Evolutionary conservation across 495 filamentous ascomycete genomes (phyloP).

Genomic region (Aspergillus baeticus): DNA sequence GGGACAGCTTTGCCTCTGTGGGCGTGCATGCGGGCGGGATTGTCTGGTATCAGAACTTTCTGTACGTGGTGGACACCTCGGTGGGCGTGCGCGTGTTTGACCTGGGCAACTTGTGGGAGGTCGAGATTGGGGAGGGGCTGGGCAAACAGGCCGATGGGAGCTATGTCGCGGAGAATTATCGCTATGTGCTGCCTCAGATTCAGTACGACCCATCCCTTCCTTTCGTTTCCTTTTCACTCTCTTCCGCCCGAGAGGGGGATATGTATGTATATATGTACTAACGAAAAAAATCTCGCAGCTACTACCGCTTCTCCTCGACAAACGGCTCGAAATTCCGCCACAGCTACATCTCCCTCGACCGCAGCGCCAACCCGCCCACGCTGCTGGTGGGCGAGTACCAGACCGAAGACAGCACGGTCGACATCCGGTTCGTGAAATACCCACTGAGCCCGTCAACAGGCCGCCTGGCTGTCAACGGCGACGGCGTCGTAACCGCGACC

Average conservation of each 20-base stretch:
- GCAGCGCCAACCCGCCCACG: slow-evolving; percentile 21
- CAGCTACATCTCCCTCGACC: slow-evolving; percentile 24
- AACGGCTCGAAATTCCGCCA: slow-evolving; percentile 22
- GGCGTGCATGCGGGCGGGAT: slow-evolving; percentile 33
- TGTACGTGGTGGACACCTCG: slow-evolving; percentile 35
- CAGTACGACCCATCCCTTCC: slow-evolving; percentile 15
- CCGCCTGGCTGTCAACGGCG: slow-evolving; percentile 9
- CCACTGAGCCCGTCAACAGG: slow-evolving; percentile 17
- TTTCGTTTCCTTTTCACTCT: neutral
- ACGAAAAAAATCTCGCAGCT: neutral
- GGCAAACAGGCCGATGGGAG: slow-evolving; percentile 23
- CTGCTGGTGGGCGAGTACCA: slow-evolving; percentile 23
- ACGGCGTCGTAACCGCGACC: slow-evolving; percentile 19
- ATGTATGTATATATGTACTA: too few species aligned
- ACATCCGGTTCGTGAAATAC: slow-evolving; percentile 23
- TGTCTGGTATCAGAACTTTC: slow-evolving; percentile 31
- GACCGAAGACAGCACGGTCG: neutral
- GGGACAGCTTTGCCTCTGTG: slow-evolving; percentile 29
- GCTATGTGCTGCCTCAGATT: slow-evolving; percentile 28
- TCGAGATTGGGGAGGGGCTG: slow-evolving; percentile 25
- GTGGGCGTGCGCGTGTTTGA: slow-evolving; percentile 34
- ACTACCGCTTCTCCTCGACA: neutral
- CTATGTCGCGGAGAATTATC: slow-evolving; percentile 32
- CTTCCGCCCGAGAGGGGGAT: neutral
- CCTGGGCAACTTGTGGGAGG: slow-evolving; percentile 31